Evolutionary conservation across 352 stramenopile genomes (phyloP), one percentile per base, ranked within the genome.

Genomic region (Plasmopara halstedii): DNA sequence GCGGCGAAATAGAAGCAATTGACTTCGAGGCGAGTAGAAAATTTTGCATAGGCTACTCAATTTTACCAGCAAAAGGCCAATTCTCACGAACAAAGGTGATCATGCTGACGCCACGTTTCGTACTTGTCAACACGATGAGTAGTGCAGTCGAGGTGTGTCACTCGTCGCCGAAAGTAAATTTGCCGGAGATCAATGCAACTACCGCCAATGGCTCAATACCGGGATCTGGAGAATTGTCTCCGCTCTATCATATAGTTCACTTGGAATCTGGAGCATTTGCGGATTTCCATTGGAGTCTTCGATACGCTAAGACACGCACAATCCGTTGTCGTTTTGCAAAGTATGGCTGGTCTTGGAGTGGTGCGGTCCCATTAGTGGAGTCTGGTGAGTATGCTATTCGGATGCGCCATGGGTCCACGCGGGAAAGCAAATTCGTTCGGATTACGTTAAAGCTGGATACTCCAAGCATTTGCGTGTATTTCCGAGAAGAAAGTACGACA

Each of bases 41-140:
- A 42, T 89, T 81, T 58, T 85, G 73, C 27, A 81, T 94, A 18
- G 83, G 83, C 1, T 92, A 88, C 56, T 86, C 77, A 7, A 88
- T 94, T 26, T 74, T 58, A 18, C 62, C 73, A 10, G 83, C 74
- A 2, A 85, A 85, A 40, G 79, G 76, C 6, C 56, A 72, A 31
- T 94, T 92, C 38, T 89, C 83, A 26, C 64, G 83, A 29, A 92
- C 83, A 19, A 91, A 94, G 50, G 80, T 94, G 9, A 83, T 94
- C 33, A 93, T 88, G 70, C 55, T 94, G 31, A 87, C 81, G 14
- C 83, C 83, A 21, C 58, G 83, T 19, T 92, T 88, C 44, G 83
- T 94, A 65, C 59, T 94, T 15, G 71, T 94, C 20, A 94, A 94
- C 45, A 72, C 79, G 6, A 75, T 90, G 57, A 57, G 53, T 19